These are phyloP conservation scores for Colletotrichum plurivorum DNA, from an alignment of 2,329 filamentous ascomycete genomes.

Conservation along the genomic window DNA sequence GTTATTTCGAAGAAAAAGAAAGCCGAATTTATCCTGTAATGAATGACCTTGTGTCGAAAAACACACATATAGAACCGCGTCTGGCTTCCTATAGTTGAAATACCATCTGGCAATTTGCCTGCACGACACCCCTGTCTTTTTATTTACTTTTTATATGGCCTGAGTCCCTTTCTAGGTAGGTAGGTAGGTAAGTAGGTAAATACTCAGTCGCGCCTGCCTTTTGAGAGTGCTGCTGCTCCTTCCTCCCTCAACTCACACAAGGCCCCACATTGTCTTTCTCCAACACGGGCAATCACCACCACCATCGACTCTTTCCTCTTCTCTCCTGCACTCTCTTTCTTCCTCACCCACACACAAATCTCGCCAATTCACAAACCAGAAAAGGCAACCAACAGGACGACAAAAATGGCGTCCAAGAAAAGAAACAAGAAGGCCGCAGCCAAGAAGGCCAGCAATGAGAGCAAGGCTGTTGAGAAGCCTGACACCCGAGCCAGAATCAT, in stretches of 20 bases:
- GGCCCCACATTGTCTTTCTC: background rate
- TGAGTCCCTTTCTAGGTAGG: too few relatives aligned
- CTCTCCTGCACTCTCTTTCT: too few relatives aligned
- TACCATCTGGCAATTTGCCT: background rate
- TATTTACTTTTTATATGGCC: too few relatives aligned
- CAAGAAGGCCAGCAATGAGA: too few relatives aligned
- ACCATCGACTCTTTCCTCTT: background rate
- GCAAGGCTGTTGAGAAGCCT: too few relatives aligned
- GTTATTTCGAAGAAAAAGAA: background rate
- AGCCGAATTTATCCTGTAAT: background rate
- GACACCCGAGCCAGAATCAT: constrained; percentile 7
- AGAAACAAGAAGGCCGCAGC: too few relatives aligned
- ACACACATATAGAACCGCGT: constrained; percentile 10
- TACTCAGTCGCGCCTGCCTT: background rate
- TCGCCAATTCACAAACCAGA: too few relatives aligned
- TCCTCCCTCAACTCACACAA: background rate
- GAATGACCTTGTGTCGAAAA: constrained; percentile 6
- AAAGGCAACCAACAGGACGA: too few relatives aligned
- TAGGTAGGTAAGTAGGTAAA: background rate
- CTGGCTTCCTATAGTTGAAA: constrained; percentile 8
- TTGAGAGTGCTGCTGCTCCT: background rate
- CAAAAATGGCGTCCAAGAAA: too few relatives aligned
- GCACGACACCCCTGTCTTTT: background rate
- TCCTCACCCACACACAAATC: too few relatives aligned
- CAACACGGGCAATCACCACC: background rate